Evolutionary conservation across 495 filamentous ascomycete genomes (phyloP).

Genomic region (Neurospora discreta): DNA sequence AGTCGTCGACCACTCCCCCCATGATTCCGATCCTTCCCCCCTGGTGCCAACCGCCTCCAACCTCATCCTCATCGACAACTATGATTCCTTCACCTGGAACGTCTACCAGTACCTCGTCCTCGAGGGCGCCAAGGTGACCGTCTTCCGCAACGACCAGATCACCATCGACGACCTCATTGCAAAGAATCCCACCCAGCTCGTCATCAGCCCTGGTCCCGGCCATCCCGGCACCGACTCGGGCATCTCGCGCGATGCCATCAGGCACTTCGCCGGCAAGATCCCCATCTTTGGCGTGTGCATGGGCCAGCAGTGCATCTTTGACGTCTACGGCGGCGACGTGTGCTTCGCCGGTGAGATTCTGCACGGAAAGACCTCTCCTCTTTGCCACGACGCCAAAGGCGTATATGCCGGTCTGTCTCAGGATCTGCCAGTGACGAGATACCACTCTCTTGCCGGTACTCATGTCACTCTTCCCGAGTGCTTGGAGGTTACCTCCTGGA

Average conservation of each 20-base stretch:
- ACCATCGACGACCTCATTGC: slow-evolving; percentile 70
- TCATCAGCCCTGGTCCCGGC: slow-evolving; percentile 89
- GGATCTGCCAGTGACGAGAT: slow-evolving; percentile 78
- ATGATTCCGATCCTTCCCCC: slow-evolving; percentile 59
- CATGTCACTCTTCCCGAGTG: slow-evolving; percentile 77
- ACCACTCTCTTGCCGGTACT: slow-evolving; percentile 93
- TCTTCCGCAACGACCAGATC: slow-evolving; percentile 87
- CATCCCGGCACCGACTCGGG: slow-evolving; percentile 86
- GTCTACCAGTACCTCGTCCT: slow-evolving; percentile 96
- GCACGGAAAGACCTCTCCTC: slow-evolving; percentile 88
- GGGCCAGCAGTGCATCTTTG: slow-evolving; percentile 96
- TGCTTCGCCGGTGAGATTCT: slow-evolving; percentile 91
- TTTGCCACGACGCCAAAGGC: slow-evolving; percentile 81
- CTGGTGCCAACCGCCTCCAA: slow-evolving; percentile 69
- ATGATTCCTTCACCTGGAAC: slow-evolving; percentile 98
- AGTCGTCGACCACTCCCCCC: slow-evolving; percentile 77
- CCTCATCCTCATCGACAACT: slow-evolving; percentile 95
- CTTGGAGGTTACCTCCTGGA: slow-evolving; percentile 88
- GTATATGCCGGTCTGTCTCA: slow-evolving; percentile 70
- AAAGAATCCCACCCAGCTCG: slow-evolving; percentile 80
- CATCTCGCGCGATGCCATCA: slow-evolving; percentile 81
- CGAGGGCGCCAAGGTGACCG: slow-evolving; percentile 81
- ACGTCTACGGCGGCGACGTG: slow-evolving; percentile 82
- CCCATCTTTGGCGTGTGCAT: slow-evolving; percentile 97
- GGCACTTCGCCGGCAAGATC: slow-evolving; percentile 89